phyloP scores from a whole-genome alignment of 331 rosid genomes.

The Malus hybrid region DNA sequence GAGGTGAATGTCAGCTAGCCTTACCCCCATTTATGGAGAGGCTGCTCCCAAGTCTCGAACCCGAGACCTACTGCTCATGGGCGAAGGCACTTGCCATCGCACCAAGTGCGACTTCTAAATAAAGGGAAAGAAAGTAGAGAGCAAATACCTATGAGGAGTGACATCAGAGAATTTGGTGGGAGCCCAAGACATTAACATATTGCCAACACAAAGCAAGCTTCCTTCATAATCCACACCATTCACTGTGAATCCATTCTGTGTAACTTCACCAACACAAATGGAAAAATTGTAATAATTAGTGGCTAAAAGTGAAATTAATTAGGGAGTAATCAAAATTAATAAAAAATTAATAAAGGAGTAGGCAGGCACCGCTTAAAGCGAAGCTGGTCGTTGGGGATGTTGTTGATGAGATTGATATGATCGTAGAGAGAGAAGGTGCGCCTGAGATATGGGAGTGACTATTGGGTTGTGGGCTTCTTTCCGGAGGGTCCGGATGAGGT shows the following conservation, averaged over 20 bases:
- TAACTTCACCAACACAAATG: constrained; percentile 24
- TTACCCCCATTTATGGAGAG: too few relatives aligned
- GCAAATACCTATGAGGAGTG: constrained; percentile 55
- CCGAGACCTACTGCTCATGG: too few relatives aligned
- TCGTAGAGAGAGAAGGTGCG: constrained; percentile 80
- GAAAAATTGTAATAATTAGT: not conserved
- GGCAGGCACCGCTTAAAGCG: constrained; percentile 56
- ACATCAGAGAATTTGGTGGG: constrained; percentile 58
- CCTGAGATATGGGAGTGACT: constrained; percentile 53
- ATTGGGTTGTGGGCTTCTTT: constrained; percentile 22
- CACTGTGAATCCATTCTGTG: constrained; percentile 70
- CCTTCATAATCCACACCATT: constrained; percentile 82
- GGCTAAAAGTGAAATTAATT: not conserved
- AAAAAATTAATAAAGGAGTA: not conserved
- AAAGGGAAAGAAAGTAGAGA: not conserved
- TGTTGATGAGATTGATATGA: constrained; percentile 70
- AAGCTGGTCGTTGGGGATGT: constrained; percentile 75
- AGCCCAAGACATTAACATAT: constrained; percentile 79
- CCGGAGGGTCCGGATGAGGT: constrained; percentile 52
- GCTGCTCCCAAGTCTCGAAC: too few relatives aligned
- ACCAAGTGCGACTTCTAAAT: too few relatives aligned
- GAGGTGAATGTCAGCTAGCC: too few relatives aligned
- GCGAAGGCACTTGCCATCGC: too few relatives aligned
- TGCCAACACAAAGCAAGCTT: constrained; percentile 84
- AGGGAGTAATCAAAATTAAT: not conserved